Evolutionary conservation across 1,284 basidiomycete species (phyloP), one percentile per base, ranked within the genome.

Genomic region (Polyporus tsugae): DNA sequence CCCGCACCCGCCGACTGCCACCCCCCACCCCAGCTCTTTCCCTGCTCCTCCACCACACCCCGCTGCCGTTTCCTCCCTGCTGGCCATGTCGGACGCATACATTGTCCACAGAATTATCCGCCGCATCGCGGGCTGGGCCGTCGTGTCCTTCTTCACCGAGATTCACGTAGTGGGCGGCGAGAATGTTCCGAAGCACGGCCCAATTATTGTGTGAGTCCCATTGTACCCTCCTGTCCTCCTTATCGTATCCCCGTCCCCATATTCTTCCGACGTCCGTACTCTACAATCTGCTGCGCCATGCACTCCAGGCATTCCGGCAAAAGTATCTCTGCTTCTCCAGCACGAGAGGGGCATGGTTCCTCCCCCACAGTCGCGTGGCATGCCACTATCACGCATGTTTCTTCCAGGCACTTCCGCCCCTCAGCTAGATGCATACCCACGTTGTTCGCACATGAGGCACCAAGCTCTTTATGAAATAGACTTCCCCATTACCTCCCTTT

Each of bases 131-230:
- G 82, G 86, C 57, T 89, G 89, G 81, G 92, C 94, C 5, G 86
- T 95, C 38, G 85, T 88, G 78, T 91, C 93, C 11, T 97, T 97
- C 86, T 97, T 96, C 85, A 89, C 89, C 1, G 90, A 95, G 78
- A 88, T 96, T 62, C 90, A 89, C 75, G 89, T 97, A 62, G 87
- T 96, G 74, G 94, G 93, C 63, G 89, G 86, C 63, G 94, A 97
- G 79, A 91, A 96, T 77, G 94, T 98, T 9, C 95, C 96, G 5
- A 80, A 78, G 70, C 85, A 92, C 70, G 95, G 95, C 0, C 95
- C 95, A 33, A 89, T 97, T 74, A 94, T 98, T 76, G 91, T 95
- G 94, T 96, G 80, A 79, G 92, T 88, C 15, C 44, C 46, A 5
- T 15, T 38, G n/a, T 38, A 2, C 11, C 58, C 6, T 39, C 58